Conservation (phyloP, 176 grass and related monocot genomes). For the Thinopyrum elongatum region DNA sequence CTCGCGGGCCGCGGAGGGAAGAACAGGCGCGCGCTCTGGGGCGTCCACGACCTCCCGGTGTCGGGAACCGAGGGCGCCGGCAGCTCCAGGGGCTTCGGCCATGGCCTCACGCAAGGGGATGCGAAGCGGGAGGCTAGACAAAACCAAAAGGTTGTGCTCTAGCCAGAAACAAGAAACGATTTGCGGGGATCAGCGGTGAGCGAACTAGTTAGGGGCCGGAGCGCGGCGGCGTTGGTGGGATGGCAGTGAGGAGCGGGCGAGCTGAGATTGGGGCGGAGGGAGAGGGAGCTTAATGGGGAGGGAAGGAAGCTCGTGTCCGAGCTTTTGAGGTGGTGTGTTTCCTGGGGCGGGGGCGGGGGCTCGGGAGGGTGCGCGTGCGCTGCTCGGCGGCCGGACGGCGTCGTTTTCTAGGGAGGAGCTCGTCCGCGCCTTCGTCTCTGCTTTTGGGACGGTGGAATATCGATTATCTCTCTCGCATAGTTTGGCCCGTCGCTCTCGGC, state of each 20-base stretch:
- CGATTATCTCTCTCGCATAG: neutral
- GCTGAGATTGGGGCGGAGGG: neutral
- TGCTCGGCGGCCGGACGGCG: slow-evolving; percentile 33
- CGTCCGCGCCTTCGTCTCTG: neutral
- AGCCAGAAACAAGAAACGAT: too few species aligned
- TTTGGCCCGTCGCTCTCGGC: slow-evolving; percentile 9
- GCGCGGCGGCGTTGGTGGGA: slow-evolving; percentile 15
- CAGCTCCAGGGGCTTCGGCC: slow-evolving; percentile 48
- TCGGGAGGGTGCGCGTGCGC: neutral
- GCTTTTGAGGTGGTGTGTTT: slow-evolving; percentile 39
- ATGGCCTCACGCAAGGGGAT: slow-evolving; percentile 17
- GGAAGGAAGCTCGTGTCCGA: slow-evolving; percentile 27
- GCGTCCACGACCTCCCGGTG: slow-evolving; percentile 18
- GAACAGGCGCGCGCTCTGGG: neutral
- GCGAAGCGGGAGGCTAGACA: neutral
- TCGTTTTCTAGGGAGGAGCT: slow-evolving; percentile 37
- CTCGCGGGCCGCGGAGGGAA: neutral
- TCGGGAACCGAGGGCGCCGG: slow-evolving; percentile 41
- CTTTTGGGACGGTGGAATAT: neutral
- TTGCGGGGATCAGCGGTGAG: neutral
- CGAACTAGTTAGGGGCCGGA: neutral
- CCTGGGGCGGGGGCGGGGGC: slow-evolving; percentile 13
- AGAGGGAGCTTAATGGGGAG: slow-evolving; percentile 20
- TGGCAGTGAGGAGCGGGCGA: slow-evolving; percentile 5
- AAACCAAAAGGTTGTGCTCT: too few species aligned